phyloP scores from a whole-genome alignment of 2,329 filamentous ascomycete genomes.

The Trichoderma sp. region DNA sequence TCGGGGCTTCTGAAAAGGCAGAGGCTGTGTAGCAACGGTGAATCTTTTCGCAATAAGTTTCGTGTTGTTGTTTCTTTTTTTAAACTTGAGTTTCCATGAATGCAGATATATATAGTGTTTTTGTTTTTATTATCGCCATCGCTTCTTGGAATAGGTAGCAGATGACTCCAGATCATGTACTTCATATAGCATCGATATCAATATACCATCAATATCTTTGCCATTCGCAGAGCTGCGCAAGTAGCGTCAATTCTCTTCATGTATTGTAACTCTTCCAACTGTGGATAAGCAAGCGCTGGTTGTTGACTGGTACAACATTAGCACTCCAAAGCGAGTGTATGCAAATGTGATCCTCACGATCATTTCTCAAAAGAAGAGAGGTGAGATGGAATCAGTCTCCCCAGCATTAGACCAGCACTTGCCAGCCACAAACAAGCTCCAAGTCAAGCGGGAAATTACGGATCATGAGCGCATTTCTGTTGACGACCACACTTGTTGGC shows the following conservation, averaged over 20 bases:
- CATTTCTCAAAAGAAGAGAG: neutral
- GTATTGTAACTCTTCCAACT: neutral
- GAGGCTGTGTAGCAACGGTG: conserved; percentile 50
- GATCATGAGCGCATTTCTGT: neutral
- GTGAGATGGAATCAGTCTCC: neutral
- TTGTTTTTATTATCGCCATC: neutral
- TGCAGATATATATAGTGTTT: neutral
- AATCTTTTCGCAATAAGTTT: conserved; percentile 62
- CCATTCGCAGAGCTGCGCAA: neutral
- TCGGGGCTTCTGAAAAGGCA: neutral
- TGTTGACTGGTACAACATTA: neutral
- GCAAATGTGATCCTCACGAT: neutral
- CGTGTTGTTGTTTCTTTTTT: neutral
- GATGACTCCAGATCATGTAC: neutral
- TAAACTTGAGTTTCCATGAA: neutral
- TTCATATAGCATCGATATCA: neutral
- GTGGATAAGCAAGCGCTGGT: neutral
- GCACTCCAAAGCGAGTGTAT: too few relatives aligned
- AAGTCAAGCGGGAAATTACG: neutral
- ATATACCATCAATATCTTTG: neutral
- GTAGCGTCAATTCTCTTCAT: neutral
- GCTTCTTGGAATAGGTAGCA: neutral
- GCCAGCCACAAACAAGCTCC: neutral
- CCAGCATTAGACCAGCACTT: neutral
- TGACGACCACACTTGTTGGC: neutral